phyloP scores from a whole-genome alignment of 805 yeast genomes.

The Barnettozyma sp. region DNA sequence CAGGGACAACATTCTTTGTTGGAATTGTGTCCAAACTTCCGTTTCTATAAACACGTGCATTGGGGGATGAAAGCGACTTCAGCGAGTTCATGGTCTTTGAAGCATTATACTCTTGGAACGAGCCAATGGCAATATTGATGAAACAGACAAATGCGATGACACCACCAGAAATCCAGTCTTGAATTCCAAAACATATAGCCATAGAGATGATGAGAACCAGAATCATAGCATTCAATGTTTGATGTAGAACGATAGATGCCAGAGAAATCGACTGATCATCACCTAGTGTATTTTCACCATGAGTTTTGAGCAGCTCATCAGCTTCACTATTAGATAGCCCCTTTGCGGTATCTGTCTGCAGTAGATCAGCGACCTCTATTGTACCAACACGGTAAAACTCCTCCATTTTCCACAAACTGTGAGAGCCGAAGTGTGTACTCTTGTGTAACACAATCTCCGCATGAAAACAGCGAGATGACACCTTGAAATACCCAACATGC shows the following conservation, averaged over 20 bases:
- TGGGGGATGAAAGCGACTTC: constrained; percentile 58
- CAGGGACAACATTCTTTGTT: constrained; percentile 36
- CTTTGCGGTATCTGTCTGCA: constrained; percentile 35
- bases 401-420: too few relatives aligned
- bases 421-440: too few relatives aligned
- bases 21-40: constrained; percentile 26
- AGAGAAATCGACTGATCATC: constrained; percentile 50
- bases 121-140: constrained; percentile 60
- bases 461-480: too few relatives aligned
- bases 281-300: constrained; percentile 59
- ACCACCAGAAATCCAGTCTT: constrained; percentile 79
- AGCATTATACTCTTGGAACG: constrained; percentile 64
- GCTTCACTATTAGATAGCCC: constrained; percentile 42
- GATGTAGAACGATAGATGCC: constrained; percentile 51
- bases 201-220: constrained; percentile 61
- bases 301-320: constrained; percentile 22
- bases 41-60: constrained; percentile 52
- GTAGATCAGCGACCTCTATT: constrained; percentile 31
- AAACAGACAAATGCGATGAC: constrained; percentile 63
- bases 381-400: constrained; percentile 26
- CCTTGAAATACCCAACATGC: too few relatives aligned
- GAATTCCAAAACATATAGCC: constrained; percentile 64
- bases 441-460: too few relatives aligned
- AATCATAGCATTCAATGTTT: constrained; percentile 72
- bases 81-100: constrained; percentile 76